Evolutionary conservation across 2,329 filamentous ascomycete genomes (phyloP).

Genomic region (Myriosclerotinia duriaeana): DNA sequence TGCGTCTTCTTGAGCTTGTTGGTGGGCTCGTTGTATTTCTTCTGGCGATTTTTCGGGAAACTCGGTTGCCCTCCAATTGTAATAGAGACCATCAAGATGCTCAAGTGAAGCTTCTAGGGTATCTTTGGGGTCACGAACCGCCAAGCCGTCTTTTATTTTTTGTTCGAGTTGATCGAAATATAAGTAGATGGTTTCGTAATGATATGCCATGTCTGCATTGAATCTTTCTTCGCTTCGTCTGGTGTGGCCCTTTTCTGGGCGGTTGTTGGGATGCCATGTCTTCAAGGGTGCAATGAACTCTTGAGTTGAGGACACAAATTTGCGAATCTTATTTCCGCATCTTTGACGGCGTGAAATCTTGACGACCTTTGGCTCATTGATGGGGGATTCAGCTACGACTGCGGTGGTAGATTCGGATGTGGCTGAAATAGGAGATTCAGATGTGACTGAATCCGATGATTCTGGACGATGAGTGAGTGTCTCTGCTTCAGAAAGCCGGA

Average conservation of each 20-base stretch:
- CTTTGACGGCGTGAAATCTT: background rate
- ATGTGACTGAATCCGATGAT: too few species aligned
- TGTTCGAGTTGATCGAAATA: too few species aligned
- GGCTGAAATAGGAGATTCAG: background rate
- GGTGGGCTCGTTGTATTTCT: too few species aligned
- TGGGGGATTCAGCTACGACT: background rate
- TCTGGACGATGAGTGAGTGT: too few species aligned
- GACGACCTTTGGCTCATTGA: background rate
- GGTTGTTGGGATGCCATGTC: slow-evolving; percentile 9
- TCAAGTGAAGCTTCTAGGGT: too few species aligned
- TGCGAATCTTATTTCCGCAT: slow-evolving; percentile 1
- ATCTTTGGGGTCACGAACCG: too few species aligned
- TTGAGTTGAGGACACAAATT: slow-evolving; percentile 8
- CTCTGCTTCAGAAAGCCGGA: too few species aligned
- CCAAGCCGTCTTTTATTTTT: too few species aligned
- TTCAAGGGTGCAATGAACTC: slow-evolving; percentile 11
- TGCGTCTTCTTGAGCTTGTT: too few species aligned
- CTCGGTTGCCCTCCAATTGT: too few species aligned
- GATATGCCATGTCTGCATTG: background rate
- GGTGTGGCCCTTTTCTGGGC: slow-evolving; percentile 14
- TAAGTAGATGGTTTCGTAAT: background rate
- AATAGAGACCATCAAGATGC: too few species aligned
- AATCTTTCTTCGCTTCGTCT: background rate
- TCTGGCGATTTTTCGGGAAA: too few species aligned
- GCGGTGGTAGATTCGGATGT: background rate